Evolutionary conservation across 2,329 filamentous ascomycete genomes (phyloP).

Genomic region (Sclerotinia spermophila): DNA sequence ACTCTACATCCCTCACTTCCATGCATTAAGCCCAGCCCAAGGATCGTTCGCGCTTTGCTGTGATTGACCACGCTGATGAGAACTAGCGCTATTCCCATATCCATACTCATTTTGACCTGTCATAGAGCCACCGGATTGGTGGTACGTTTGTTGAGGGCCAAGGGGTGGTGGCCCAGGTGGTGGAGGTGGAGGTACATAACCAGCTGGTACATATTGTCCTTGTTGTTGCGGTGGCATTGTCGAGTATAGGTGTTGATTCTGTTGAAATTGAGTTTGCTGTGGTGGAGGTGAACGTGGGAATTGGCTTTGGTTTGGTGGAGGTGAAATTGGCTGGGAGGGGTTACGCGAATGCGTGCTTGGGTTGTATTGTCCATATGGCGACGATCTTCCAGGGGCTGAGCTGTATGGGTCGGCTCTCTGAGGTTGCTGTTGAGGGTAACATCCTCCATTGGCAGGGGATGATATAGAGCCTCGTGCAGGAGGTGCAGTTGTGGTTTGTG

Average conservation of each 20-base stretch:
- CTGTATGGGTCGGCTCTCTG: conserved; percentile 9
- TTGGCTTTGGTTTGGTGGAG: conserved; percentile 49
- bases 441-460: conserved; percentile 40
- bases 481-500: conserved; percentile 36
- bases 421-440: conserved; percentile 27
- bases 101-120: conserved; percentile 56
- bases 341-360: conserved; percentile 38
- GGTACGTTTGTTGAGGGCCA: conserved; percentile 50
- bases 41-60: conserved; percentile 49
- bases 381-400: conserved; percentile 44
- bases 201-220: conserved; percentile 51
- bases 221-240: conserved; percentile 39
- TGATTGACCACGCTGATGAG: conserved; percentile 35
- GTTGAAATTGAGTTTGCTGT: conserved; percentile 45
- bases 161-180: conserved; percentile 59
- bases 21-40: conserved; percentile 58
- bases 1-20: conserved; percentile 26
- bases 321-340: conserved; percentile 31
- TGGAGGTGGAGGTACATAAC: conserved; percentile 64
- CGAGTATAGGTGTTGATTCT: conserved; percentile 30
- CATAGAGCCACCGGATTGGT: conserved; percentile 38
- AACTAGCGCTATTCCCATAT: conserved; percentile 39
- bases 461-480: conserved; percentile 44
- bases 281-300: conserved; percentile 56
- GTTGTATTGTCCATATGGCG: conserved; percentile 43